Evolutionary conservation across 1,139 yeast genomes (phyloP).

Genomic region (Candida frijolesensis): DNA sequence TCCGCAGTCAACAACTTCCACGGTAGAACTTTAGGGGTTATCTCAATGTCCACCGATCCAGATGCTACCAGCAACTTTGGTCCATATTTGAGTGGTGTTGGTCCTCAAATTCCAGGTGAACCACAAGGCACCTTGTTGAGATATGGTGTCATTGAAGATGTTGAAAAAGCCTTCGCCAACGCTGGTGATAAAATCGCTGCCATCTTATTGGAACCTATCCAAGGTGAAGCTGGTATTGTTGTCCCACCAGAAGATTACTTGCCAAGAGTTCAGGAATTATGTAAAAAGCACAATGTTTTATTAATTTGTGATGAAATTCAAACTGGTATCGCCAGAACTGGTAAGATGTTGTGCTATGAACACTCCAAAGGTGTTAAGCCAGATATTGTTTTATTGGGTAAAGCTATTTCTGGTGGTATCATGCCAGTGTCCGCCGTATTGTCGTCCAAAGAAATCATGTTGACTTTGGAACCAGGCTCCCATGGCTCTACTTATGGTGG

Average conservation of each 20-base stretch:
- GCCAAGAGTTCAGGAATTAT: constrained; percentile 68
- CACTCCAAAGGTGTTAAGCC: constrained; percentile 81
- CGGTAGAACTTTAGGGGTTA: constrained; percentile 93
- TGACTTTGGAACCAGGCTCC: constrained; percentile 89
- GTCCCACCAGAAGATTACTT: constrained; percentile 89
- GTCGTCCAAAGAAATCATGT: constrained; percentile 86
- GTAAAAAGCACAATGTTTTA: constrained; percentile 81
- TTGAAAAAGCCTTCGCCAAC: constrained; percentile 76
- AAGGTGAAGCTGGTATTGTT: constrained; percentile 98
- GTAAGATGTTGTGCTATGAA: constrained; percentile 89
- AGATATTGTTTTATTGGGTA: constrained; percentile 85
- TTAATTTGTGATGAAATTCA: constrained; percentile 96
- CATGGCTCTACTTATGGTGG: constrained; percentile 99
- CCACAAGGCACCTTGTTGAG: constrained; percentile 57
- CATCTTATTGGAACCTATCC: constrained; percentile 90
- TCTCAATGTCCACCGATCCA: constrained; percentile 95
- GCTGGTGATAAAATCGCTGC: constrained; percentile 95
- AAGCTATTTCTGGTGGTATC: constrained; percentile 96
- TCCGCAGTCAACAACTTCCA: constrained; percentile 92
- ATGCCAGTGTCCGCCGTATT: constrained; percentile 90
- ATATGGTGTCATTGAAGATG: constrained; percentile 83
- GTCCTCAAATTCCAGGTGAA: constrained; percentile 75
- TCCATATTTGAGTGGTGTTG: constrained; percentile 83
- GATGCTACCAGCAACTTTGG: constrained; percentile 91
- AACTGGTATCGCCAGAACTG: constrained; percentile 97